Evolutionary conservation across 495 filamentous ascomycete species (phyloP), one percentile per base, ranked within the genome.

Genomic region (Hypoxylon crocopeplum): DNA sequence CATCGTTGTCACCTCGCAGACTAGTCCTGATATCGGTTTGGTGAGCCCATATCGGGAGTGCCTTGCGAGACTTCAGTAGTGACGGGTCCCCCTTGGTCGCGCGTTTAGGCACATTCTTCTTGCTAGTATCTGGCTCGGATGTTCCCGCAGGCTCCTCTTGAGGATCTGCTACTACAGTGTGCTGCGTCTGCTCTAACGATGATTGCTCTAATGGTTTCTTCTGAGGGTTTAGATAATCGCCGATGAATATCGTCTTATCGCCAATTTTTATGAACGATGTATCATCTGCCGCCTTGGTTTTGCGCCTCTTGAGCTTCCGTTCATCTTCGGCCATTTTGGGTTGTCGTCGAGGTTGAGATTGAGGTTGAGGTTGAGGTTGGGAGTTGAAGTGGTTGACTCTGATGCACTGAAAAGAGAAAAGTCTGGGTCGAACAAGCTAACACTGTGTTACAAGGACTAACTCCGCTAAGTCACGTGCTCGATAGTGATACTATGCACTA

Each of bases 31-130:
- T 92, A 20, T 86, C 82, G 20, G 85, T 75, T 47, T 83, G 86
- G 53, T 89, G 81, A 1, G 77, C 67, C 84, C 91, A 97, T 42
- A 98, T 91, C 0, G 94, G 95, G 0, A 98, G 80, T 3, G 81
- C 81, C 66, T 88, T 76, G 64, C 69, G 82, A 13, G 72, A 64
- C 8, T 70, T 62, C 25, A 77, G 55, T 20, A 67, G 68, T 8
- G 72, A 59, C 0, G 70, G 70, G 12, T 77, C 72, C 56, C 74
- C 27, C 34, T 16, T 59, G 15, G 1, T 42, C 25, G 33, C 12
- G 6, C 27, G 44, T 2, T 53, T 53, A 7, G 38, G 25, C 1
- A 3, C 27, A 11, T 48, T 32, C 10, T 41, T 12, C 24, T 59
- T 47, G 11, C 15, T 17, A 50, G 33, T 55, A 19, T 34, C 38